Conservation (phyloP, 2,329 filamentous ascomycete genomes). For the Calonectria pseudoreteaudii region DNA sequence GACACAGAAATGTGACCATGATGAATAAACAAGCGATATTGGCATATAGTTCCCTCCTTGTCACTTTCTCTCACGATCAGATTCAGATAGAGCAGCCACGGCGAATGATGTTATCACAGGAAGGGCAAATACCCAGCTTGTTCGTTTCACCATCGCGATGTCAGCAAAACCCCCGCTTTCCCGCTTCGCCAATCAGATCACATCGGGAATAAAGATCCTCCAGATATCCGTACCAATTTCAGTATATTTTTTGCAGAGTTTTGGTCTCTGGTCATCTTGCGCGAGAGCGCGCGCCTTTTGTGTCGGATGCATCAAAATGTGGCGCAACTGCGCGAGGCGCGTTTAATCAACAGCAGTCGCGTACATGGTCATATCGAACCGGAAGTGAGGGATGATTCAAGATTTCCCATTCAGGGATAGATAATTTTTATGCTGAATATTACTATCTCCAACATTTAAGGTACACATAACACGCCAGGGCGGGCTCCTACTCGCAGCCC, state of each 20-base stretch:
- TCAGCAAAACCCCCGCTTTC: neutral
- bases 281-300: neutral
- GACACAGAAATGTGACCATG: neutral
- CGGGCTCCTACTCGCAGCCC: neutral
- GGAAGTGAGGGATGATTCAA: neutral
- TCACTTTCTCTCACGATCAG: neutral
- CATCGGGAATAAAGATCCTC: neutral
- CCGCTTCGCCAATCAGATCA: neutral
- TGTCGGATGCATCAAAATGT: neutral
- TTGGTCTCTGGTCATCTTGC: neutral
- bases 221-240: neutral
- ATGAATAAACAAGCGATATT: neutral
- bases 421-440: neutral
- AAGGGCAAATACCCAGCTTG: neutral
- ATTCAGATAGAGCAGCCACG: neutral
- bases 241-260: neutral
- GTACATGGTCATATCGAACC: fast-evolving
- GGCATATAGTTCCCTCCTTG: neutral
- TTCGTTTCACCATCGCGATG: neutral
- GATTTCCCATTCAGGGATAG: neutral
- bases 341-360: neutral
- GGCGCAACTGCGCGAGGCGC: neutral
- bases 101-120: neutral
- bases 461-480: neutral
- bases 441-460: neutral